phyloP scores from a whole-genome alignment of 495 filamentous ascomycete genomes.

The Copromyces sp. region DNA sequence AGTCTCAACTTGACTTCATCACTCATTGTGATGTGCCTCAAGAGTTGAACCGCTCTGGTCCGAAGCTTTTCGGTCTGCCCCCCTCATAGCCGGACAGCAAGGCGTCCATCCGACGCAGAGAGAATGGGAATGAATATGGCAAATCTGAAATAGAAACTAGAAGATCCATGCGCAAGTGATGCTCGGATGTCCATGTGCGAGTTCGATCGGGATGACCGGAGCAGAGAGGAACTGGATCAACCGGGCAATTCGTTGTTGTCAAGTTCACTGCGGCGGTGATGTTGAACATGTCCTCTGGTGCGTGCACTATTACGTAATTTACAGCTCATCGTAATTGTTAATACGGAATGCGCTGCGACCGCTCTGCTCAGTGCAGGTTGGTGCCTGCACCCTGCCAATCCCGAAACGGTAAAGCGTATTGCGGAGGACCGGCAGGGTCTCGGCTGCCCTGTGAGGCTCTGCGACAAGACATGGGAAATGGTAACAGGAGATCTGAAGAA shows the following conservation, averaged over 20 bases:
- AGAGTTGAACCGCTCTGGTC: neutral
- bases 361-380: neutral
- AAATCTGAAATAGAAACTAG: neutral
- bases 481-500: neutral
- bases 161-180: neutral
- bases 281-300: neutral
- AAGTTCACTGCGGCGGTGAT: neutral
- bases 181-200: neutral
- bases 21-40: neutral
- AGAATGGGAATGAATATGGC: neutral
- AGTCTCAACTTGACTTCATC: neutral
- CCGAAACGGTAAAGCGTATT: neutral
- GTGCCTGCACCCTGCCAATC: neutral
- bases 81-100: neutral
- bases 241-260: neutral
- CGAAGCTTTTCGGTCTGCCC: neutral
- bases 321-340: neutral
- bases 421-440: neutral
- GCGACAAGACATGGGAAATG: constrained; percentile 1
- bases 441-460: constrained; percentile 6
- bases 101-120: neutral
- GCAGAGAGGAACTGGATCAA: neutral
- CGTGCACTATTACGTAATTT: neutral
- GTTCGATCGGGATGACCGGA: neutral
- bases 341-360: neutral